A percentile compares a stretch with the other conserved stretches of the same genome.
These are phyloP conservation scores for Syncephalastrum monosporum DNA, from an alignment of 371 early-diverging fungal genomes.

Conservation along the genomic window DNA sequence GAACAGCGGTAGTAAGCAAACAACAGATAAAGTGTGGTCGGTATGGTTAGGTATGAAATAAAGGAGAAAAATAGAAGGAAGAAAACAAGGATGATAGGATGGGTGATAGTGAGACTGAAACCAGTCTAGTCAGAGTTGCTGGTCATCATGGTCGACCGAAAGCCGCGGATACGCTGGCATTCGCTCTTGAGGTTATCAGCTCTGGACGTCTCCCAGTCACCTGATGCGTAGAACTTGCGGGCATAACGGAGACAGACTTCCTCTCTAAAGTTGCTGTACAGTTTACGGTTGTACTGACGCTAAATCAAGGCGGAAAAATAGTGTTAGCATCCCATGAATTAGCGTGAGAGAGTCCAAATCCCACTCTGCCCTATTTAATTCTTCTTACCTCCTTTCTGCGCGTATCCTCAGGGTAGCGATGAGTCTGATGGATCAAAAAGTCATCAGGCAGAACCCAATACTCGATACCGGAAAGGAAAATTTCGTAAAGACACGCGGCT, in stretches of 20 bases:
- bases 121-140: not conserved
- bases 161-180: constrained; percentile 51
- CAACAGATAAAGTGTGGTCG: too few relatives aligned
- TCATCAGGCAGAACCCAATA: constrained; percentile 65
- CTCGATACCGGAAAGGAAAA: constrained; percentile 65
- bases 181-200: constrained; percentile 53
- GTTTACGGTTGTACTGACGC: constrained; percentile 62
- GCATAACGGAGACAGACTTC: constrained; percentile 67
- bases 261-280: constrained; percentile 66
- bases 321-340: too few relatives aligned
- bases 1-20: too few relatives aligned
- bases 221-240: constrained; percentile 51
- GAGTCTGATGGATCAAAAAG: constrained; percentile 70
- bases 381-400: constrained; percentile 59
- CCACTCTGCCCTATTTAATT: not conserved
- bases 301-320: constrained; percentile 16
- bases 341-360: not conserved
- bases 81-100: too few relatives aligned
- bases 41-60: too few relatives aligned
- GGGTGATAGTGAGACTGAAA: too few relatives aligned
- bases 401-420: constrained; percentile 62
- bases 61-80: too few relatives aligned
- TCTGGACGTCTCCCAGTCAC: constrained; percentile 46
- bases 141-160: constrained; percentile 23
- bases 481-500: constrained; percentile 71